A percentile compares a stretch with the other conserved stretches of the same genome.
These are phyloP conservation scores for Ganoderma lingzhi DNA, from an alignment of 1,284 basidiomycete genomes.

Conservation along the genomic window DNA sequence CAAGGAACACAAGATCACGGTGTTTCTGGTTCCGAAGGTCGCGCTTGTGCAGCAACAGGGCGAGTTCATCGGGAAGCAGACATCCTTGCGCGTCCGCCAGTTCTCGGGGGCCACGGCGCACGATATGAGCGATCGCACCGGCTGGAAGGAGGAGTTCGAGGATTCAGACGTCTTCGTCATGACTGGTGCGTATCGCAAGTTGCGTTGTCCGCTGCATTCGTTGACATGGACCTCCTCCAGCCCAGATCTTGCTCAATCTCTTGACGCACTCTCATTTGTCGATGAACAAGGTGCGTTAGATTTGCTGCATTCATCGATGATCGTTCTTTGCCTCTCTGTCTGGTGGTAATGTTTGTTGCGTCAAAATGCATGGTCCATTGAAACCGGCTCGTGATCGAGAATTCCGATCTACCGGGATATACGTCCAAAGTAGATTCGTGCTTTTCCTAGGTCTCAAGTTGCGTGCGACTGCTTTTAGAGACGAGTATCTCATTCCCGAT, in stretches of 20 bases:
- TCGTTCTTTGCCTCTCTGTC: neutral
- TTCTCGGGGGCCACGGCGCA: constrained; percentile 75
- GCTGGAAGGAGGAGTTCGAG: constrained; percentile 72
- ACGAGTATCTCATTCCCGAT: neutral
- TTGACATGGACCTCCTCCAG: constrained; percentile 44
- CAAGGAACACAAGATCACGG: constrained; percentile 59
- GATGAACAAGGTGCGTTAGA: constrained; percentile 58
- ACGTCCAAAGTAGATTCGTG: neutral
- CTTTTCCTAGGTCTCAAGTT: neutral
- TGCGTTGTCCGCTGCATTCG: neutral
- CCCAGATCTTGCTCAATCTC: constrained; percentile 83
- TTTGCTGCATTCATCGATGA: neutral
- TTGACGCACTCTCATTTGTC: constrained; percentile 83
- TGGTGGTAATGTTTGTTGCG: neutral
- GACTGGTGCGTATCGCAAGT: constrained; percentile 61
- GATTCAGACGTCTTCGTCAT: constrained; percentile 80
- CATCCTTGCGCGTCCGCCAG: constrained; percentile 68
- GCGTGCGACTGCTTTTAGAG: neutral
- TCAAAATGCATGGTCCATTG: neutral
- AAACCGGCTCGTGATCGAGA: neutral
- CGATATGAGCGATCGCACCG: constrained; percentile 69
- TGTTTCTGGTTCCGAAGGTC: constrained; percentile 86
- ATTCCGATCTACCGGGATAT: neutral
- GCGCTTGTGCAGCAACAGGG: constrained; percentile 85
- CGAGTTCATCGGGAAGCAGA: constrained; percentile 70